Evolutionary conservation across 306 rosid species (phyloP).

Genomic region (Quercus variabilis): DNA sequence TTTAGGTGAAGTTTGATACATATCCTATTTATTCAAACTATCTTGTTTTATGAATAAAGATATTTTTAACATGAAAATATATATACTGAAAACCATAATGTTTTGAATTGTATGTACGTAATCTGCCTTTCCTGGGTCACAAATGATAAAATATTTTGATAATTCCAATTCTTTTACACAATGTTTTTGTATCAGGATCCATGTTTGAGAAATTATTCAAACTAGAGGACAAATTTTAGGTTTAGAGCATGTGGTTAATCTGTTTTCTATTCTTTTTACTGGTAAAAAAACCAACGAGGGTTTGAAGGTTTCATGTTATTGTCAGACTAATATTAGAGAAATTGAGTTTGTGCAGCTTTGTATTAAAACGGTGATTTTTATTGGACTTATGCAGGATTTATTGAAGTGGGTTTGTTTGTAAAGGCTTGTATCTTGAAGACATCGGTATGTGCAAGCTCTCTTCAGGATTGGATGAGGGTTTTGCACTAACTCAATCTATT

Average conservation of each 20-base stretch:
- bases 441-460: constrained; percentile 19
- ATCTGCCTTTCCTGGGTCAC: not conserved
- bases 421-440: constrained; percentile 1
- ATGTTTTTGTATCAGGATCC: not conserved
- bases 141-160: not conserved
- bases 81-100: not conserved
- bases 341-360: not conserved
- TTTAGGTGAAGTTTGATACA: too few relatives aligned
- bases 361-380: too few relatives aligned
- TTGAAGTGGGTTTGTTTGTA: not conserved
- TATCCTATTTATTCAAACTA: too few relatives aligned
- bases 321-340: not conserved
- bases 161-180: not conserved
- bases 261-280: not conserved
- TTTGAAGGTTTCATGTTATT: not conserved
- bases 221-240: not conserved
- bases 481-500: constrained; percentile 10
- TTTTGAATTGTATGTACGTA: not conserved
- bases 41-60: too few relatives aligned
- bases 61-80: too few relatives aligned
- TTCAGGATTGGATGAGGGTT: constrained; percentile 1
- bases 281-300: not conserved
- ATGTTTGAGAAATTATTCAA: not conserved
- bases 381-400: not conserved
- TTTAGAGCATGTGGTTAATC: not conserved